Percentiles rank a stretch among this genome's conserved stretches.
phyloP scores from a whole-genome alignment of 2,329 filamentous ascomycete species.

The Coniochaeta pulveracea region DNA sequence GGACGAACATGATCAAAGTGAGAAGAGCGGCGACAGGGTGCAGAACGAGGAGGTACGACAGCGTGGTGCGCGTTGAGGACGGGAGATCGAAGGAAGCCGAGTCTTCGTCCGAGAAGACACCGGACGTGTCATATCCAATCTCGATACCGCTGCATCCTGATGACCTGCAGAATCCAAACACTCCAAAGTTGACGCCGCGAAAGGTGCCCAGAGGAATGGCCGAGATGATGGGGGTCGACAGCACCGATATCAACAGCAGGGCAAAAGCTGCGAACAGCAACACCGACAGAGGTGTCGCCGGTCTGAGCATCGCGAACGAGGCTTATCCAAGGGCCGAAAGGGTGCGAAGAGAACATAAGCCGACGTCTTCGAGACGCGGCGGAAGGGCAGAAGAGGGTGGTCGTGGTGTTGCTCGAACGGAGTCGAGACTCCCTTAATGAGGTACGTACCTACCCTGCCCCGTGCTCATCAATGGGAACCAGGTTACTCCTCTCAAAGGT shows the following conservation, averaged over 20 bases:
- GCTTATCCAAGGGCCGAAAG: slow-evolving; percentile 1
- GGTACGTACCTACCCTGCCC: background rate
- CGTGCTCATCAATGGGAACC: background rate
- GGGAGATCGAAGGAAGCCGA: slow-evolving; percentile 44
- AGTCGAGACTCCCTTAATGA: background rate
- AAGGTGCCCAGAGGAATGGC: slow-evolving; percentile 74
- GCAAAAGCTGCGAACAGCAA: slow-evolving; percentile 78
- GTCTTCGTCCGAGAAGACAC: slow-evolving; percentile 15
- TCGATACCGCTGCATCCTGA: slow-evolving; percentile 58
- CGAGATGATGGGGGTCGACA: slow-evolving; percentile 86
- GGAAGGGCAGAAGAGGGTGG: background rate
- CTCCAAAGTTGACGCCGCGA: slow-evolving; percentile 70
- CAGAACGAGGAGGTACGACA: slow-evolving; percentile 85
- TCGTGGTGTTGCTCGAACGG: background rate
- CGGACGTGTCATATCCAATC: slow-evolving; percentile 79
- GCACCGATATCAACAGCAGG: slow-evolving; percentile 70
- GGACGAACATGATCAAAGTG: slow-evolving; percentile 70
- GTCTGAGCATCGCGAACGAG: slow-evolving; percentile 69
- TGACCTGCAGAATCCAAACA: slow-evolving; percentile 76
- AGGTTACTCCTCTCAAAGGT: no score
- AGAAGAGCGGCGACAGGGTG: slow-evolving; percentile 85
- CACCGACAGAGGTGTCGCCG: slow-evolving; percentile 81
- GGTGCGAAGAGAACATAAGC: slow-evolving; percentile 13
- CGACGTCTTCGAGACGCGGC: slow-evolving; percentile 35
- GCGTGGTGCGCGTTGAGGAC: slow-evolving; percentile 38